These are phyloP conservation scores for Calonectria multiphialidica DNA, from an alignment of 2,329 filamentous ascomycete species.

Conservation along the genomic window DNA sequence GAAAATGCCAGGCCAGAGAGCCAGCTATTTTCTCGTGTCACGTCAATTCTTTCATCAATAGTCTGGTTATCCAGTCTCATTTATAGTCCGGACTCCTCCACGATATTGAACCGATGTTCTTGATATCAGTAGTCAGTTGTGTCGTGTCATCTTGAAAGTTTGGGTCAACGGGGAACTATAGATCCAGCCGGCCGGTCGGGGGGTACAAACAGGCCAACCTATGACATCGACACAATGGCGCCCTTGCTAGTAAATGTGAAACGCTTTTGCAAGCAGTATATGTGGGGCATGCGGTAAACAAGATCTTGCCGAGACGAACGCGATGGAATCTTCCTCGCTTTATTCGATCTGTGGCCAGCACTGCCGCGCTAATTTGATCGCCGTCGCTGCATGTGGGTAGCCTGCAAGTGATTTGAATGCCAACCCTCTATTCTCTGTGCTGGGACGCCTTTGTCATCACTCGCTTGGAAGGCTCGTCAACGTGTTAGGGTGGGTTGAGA, in stretches of 20 bases:
- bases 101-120: too few relatives aligned
- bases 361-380: background rate
- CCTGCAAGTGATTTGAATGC: background rate
- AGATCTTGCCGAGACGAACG: background rate
- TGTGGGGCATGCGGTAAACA: slow-evolving; percentile 8
- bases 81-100: too few relatives aligned
- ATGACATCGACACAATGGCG: background rate
- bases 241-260: background rate
- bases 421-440: background rate
- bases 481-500: too few relatives aligned
- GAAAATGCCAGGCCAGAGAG: too few relatives aligned
- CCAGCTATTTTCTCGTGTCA: too few relatives aligned
- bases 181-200: background rate
- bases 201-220: background rate
- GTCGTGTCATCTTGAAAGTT: background rate
- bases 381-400: background rate
- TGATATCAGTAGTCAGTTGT: too few relatives aligned
- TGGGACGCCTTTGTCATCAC: too few relatives aligned
- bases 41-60: too few relatives aligned
- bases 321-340: background rate
- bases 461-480: background rate
- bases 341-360: background rate
- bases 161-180: background rate
- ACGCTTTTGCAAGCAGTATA: background rate
- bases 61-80: too few relatives aligned